These are phyloP conservation scores for Henckelia pumila DNA, from an alignment of 257 asterid genomes.

Conservation along the genomic window DNA sequence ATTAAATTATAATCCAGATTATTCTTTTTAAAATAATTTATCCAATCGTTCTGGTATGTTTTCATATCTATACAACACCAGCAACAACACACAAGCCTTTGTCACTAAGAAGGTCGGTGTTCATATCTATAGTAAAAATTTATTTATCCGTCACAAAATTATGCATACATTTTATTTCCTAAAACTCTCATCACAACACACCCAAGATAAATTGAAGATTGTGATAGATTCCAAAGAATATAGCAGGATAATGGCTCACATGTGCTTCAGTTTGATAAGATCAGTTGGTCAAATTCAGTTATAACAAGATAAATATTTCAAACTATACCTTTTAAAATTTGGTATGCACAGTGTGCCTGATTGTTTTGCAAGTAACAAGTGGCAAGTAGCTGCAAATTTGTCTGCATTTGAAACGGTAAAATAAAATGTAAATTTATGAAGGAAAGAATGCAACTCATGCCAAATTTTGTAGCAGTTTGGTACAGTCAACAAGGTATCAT, in stretches of 20 bases:
- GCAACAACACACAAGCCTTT: no score
- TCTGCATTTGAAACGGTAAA: constrained; percentile 58
- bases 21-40: no score
- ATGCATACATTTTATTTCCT: background rate
- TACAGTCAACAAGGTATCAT: background rate
- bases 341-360: constrained; percentile 89
- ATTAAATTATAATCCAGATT: background rate
- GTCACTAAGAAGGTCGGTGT: no score
- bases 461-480: constrained; percentile 1
- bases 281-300: constrained; percentile 9
- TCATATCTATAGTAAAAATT: no score
- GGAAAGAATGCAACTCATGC: constrained; percentile 19
- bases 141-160: no score
- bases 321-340: constrained; percentile 71
- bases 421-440: constrained; percentile 13
- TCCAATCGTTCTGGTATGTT: background rate
- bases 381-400: constrained; percentile 80
- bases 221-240: background rate
- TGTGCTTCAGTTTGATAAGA: constrained; percentile 13
- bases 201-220: background rate
- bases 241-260: background rate
- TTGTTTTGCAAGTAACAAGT: constrained; percentile 86
- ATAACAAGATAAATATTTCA: background rate
- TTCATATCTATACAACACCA: no score
- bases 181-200: background rate